These are phyloP conservation scores for Candida coquimbonensis DNA, from an alignment of 805 yeast species.

Conservation along the genomic window DNA sequence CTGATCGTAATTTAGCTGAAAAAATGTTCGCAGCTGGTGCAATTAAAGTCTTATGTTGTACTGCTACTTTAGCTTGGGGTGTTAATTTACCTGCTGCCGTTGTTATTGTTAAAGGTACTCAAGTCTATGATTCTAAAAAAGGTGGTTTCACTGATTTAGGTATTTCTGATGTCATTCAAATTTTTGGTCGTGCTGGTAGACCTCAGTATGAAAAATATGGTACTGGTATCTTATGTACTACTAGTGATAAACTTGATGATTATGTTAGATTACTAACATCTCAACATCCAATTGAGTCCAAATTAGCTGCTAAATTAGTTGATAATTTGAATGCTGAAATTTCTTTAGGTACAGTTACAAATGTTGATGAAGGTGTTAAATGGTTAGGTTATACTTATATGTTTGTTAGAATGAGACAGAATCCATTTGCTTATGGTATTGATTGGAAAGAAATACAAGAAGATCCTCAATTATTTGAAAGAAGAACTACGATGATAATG, in stretches of 20 bases:
- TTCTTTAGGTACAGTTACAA: constrained; percentile 90
- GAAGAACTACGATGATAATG: constrained; percentile 68
- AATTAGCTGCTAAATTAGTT: constrained; percentile 65
- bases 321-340: constrained; percentile 97
- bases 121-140: constrained; percentile 85
- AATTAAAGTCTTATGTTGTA: constrained; percentile 84
- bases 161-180: constrained; percentile 93
- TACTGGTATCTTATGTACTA: constrained; percentile 85
- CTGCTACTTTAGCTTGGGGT: constrained; percentile 99
- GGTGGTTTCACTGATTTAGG: constrained; percentile 95
- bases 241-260: constrained; percentile 75
- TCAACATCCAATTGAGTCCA: constrained; percentile 94
- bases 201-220: constrained; percentile 93
- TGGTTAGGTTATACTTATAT: constrained; percentile 98
- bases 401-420: constrained; percentile 89
- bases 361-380: constrained; percentile 86
- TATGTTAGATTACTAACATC: constrained; percentile 85
- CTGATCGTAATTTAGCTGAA: constrained; percentile 87
- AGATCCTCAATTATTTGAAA: constrained; percentile 72
- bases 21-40: constrained; percentile 81
- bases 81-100: constrained; percentile 97
- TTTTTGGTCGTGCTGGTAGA: constrained; percentile 98
- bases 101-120: constrained; percentile 94
- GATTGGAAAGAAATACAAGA: constrained; percentile 78
- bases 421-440: constrained; percentile 88